Conservation (phyloP, 2,329 filamentous ascomycete genomes). For the Calonectria montana region DNA sequence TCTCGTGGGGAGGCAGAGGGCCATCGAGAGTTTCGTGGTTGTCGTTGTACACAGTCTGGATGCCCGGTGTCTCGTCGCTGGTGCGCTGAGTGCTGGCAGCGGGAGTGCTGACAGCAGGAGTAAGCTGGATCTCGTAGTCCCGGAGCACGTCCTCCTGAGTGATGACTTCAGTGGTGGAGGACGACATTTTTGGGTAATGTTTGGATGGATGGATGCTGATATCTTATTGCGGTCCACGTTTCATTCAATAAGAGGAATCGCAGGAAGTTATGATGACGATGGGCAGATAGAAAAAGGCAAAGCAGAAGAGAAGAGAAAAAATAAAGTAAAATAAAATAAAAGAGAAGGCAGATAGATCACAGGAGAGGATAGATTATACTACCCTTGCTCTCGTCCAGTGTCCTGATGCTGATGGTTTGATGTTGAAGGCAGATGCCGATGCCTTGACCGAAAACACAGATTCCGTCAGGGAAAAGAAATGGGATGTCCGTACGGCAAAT, state of each 20-base stretch:
- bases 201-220: background rate
- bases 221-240: background rate
- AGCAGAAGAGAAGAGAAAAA: background rate
- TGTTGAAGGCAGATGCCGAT: background rate
- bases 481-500: background rate
- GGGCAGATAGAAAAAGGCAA: background rate
- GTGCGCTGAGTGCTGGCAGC: background rate
- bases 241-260: background rate
- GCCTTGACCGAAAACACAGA: background rate
- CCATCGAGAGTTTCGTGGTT: background rate
- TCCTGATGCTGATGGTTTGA: background rate
- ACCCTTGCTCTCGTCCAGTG: background rate
- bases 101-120: background rate
- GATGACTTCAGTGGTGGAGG: conserved; percentile 12
- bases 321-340: too few relatives aligned
- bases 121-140: conserved; percentile 24
- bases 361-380: background rate
- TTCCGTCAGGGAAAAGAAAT: background rate
- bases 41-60: background rate
- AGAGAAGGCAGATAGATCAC: background rate
- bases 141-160: conserved; percentile 15
- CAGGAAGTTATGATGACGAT: background rate
- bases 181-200: conserved; percentile 6
- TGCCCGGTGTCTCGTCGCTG: background rate
- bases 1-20: conserved; percentile 7